Base-by-base conservation (phyloP, 176 grass and related monocot genomes). In the Cenchrus fungigraminus region DNA sequence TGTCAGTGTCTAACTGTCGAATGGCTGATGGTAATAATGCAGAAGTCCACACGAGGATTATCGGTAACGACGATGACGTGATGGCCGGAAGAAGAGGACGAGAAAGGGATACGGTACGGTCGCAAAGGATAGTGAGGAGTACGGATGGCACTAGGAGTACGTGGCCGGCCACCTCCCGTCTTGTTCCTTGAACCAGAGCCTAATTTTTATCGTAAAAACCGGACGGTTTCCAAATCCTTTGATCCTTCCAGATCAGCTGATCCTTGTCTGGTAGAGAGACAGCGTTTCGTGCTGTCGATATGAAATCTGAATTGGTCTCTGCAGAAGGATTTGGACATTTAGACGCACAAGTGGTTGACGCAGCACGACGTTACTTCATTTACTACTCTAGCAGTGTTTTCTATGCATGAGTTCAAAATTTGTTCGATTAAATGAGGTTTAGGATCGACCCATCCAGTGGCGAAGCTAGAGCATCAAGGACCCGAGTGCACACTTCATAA, bases 101-200 rank as follows among this genome's bases (percentile, higher is more conserved):
- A 49, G 12, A 65, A 13, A 46, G 43, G n/a, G 68, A 45, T 47
- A 20, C 15, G 55, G 25, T 60, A 87, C 61, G 68, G 74, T 57
- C 85, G 60, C 73, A 14, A n/a, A n/a, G 25, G 0, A 45, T 67
- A 8, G 14, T 31, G 6, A 3, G 16, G 40, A 9, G 81, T 84
- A 88, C 87, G 75, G 75, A 65, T 11, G 40, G 7, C 76, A 28
- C 87, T 13, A 79, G 42, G 40, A 57, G 50, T 44, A 57, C 58
- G 76, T 74, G 12, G 81, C 49, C 50, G 28, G 20, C 81, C 25
- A 80, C 68, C 46, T 59, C 55, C 70, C 32, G 16, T 32, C 49
- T 12, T 52, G 65, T 78, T 65, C 65, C 34, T 74, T 43, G 2
- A 34, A 66, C 14, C 60, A 11, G 60, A 46, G 45, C 47, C 17